These are phyloP conservation scores for Russula emetica DNA, from an alignment of 768 basidiomycete species.

Conservation along the genomic window DNA sequence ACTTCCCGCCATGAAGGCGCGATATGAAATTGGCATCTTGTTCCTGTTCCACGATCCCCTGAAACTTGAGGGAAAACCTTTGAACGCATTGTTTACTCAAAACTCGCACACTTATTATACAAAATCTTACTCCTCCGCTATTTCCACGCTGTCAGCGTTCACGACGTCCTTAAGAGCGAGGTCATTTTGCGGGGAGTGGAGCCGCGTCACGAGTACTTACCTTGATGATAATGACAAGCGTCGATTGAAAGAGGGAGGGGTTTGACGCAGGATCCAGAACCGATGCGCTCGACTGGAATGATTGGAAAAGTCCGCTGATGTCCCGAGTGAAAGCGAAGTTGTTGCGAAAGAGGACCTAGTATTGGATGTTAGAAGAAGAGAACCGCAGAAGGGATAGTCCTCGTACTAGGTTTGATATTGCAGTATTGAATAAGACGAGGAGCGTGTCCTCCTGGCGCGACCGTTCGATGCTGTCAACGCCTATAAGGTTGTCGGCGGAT, in stretches of 20 bases:
- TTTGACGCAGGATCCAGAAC: conserved; percentile 58
- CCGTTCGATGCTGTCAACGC: conserved; percentile 61
- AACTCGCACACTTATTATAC: neutral
- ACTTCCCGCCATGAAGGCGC: conserved; percentile 50
- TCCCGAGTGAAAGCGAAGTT: conserved; percentile 61
- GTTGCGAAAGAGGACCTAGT: conserved; percentile 58
- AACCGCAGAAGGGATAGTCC: too few relatives aligned
- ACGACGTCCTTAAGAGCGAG: conserved; percentile 53
- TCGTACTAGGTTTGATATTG: conserved; percentile 55
- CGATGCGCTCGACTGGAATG: conserved; percentile 54
- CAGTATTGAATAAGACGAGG: conserved; percentile 60
- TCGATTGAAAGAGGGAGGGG: conserved; percentile 56
- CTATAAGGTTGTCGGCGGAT: conserved; percentile 30
- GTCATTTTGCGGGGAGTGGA: neutral
- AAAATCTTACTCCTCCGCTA: conserved; percentile 49
- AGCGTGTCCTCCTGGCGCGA: conserved; percentile 61
- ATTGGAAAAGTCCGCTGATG: conserved; percentile 57
- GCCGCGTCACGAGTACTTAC: conserved; percentile 30
- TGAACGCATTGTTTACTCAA: neutral
- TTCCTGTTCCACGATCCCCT: conserved; percentile 57
- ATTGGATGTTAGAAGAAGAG: neutral
- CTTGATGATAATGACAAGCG: conserved; percentile 62
- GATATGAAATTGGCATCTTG: conserved; percentile 62
- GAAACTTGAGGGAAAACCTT: conserved; percentile 54
- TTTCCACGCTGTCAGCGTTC: conserved; percentile 55